Base-by-base conservation (phyloP, 129 eudicot species). In the Escallonia herrerae region DNA sequence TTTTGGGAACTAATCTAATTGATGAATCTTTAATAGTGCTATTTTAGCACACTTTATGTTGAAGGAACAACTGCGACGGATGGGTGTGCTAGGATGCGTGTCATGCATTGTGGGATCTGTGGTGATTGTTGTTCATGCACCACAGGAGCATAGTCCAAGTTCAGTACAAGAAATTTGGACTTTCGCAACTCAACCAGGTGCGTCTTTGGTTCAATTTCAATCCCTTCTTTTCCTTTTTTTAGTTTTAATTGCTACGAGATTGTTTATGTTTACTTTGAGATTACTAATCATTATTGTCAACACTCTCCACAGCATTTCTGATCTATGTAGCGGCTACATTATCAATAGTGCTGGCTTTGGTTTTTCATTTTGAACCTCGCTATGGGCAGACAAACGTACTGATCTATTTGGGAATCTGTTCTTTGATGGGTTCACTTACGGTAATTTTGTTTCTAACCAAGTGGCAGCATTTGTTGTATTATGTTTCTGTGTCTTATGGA, bases 61-160 rank as follows among this genome's bases (percentile, higher is more conserved):
- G 81, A 90, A 82, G 71, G 97, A 90, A 78, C 79, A 82, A 13
- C 56, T 90, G 76, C 79, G 71, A 43, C 67, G 59, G 59, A 72
- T 90, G 93, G 97, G 95, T 45, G 61, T 87, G 54, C 52, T 90
- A 51, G 97, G 97, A 71, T 90, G 97, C 53, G 71, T 87, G 11
- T 82, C 86, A 12, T 90, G 97, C 78, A 87, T 90, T 13, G 95
- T 84, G 54, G 97, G 97, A 38, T 90, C 97, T 3, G 72, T 90
- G n/a, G 68, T 90, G n/a, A 83, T 87, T 66, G 95, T 90, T 12
- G 69, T 90, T 43, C 97, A 90, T 76, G 97, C 97, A 51, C 97
- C 97, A 38, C 81, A 75, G 63, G 97, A 90, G 64, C 79, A 79
- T 48, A 79, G 84, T 12, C 97, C 97, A 53, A 76, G 52, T 68